Evolutionary conservation across 1,284 basidiomycete genomes (phyloP), one percentile per base, ranked within the genome.

Genomic region (Malassezia vespertilionis): DNA sequence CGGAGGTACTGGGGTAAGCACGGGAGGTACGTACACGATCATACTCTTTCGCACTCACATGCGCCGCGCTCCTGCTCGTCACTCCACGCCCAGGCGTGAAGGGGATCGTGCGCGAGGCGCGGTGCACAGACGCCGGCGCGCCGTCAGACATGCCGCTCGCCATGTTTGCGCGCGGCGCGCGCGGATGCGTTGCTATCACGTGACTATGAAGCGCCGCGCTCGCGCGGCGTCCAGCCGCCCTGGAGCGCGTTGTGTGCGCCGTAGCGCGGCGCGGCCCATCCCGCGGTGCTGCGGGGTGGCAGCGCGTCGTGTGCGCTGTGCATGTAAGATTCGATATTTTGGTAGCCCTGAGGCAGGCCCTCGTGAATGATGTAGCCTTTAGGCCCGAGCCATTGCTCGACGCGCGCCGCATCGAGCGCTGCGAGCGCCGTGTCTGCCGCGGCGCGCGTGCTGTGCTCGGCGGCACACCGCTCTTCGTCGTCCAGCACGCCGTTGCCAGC

Each of bases 401-500:
- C 42, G 15, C 54, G 15, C 27, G 45, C 24, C 10, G 30, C 27
- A 31, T 53, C 51, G 1, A 33, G 40, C 6, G 49, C 34, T 26
- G 49, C 44, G 23, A 58, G 24, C 9, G 45, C 41, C 3, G 21
- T 32, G 2, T 14, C 33, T 9, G 21, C 34, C 17, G 11, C 21
- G 7, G 20, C 20, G 4, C 18, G 9, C 10, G 18, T 34, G n/a
- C n/a, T n/a, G 3, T 30, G 22, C 3, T 36, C 34, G 7, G 39
- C 31, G n/a, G 20, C 23, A 24, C 46, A 40, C 4, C 39, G 21
- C 9, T 40, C 37, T 5, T 56, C 71, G 41, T 72, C 72, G 50
- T 78, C 76, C 31, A 78, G 65, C 5, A 79, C 72, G 33, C 69
- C 72, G 32, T 77, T 72, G 28, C 75, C 73, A 2, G 78, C 78